Conservation (phyloP, 306 rosid species). For the Astragalus membranaceus region DNA sequence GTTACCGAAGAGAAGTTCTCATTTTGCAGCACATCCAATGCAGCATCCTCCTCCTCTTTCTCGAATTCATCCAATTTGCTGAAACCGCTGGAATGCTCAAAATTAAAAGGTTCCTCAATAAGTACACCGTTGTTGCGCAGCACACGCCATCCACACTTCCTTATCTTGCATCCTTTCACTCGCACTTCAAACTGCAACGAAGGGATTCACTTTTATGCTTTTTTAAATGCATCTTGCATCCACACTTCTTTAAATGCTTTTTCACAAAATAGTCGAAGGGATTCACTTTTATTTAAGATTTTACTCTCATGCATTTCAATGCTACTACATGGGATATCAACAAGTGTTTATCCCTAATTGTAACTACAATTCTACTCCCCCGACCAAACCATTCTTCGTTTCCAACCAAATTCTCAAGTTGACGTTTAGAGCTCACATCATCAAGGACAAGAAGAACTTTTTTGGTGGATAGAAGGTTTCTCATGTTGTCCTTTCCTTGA, state of each 20-base stretch:
- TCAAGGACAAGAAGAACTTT: constrained; percentile 5
- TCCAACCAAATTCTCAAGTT: constrained; percentile 6
- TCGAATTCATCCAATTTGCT: neutral
- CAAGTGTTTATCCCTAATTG: constrained; percentile 5
- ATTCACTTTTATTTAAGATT: neutral
- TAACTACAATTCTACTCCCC: neutral
- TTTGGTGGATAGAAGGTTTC: constrained; percentile 3
- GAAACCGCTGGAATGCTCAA: neutral
- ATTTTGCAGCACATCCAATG: neutral
- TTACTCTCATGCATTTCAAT: neutral
- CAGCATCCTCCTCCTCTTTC: too few relatives aligned
- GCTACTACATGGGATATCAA: neutral
- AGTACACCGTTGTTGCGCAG: neutral
- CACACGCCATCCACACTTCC: neutral
- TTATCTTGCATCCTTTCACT: constrained; percentile 1
- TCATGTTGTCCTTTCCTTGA: constrained; percentile 5
- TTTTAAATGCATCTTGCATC: too few relatives aligned
- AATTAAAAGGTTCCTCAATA: neutral
- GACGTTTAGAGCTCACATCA: constrained; percentile 1
- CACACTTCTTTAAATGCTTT: constrained; percentile 7
- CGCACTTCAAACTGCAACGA: neutral
- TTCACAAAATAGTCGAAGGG: constrained; percentile 10
- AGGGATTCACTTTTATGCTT: neutral
- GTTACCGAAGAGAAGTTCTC: neutral
- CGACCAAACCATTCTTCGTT: neutral